Conservation (phyloP, 1,284 basidiomycete genomes). For the Moniliophthora roreri region DNA sequence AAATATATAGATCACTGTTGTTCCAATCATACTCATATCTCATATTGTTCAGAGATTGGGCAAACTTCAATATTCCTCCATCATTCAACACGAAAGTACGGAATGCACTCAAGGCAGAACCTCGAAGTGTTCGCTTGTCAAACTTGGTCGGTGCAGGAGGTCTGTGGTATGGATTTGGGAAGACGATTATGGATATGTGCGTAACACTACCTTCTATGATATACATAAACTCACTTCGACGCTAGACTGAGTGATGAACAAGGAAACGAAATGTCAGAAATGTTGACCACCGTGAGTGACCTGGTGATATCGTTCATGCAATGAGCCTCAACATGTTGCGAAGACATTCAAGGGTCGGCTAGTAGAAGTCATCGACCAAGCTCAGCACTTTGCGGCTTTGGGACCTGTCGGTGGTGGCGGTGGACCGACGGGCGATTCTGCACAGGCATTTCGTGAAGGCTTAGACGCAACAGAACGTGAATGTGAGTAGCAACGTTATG, state of each 20-base stretch:
- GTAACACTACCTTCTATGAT: slow-evolving; percentile 23
- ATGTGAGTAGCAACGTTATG: slow-evolving; percentile 47
- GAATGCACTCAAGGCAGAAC: slow-evolving; percentile 83
- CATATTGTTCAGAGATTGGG: slow-evolving; percentile 64
- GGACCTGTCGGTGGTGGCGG: slow-evolving; percentile 55
- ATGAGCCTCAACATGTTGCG: slow-evolving; percentile 7
- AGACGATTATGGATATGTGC: slow-evolving; percentile 78
- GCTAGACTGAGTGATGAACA: slow-evolving; percentile 69
- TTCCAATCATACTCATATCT: slow-evolving; percentile 3
- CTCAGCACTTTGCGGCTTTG: slow-evolving; percentile 83
- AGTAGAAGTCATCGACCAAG: slow-evolving; percentile 83
- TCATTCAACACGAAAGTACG: slow-evolving; percentile 76
- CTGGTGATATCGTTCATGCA: slow-evolving; percentile 6
- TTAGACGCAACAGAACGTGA: slow-evolving; percentile 87
- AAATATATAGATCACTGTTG: neutral
- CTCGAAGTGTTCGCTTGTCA: slow-evolving; percentile 77
- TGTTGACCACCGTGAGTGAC: slow-evolving; percentile 62
- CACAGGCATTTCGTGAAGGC: slow-evolving; percentile 83
- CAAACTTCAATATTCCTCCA: slow-evolving; percentile 79
- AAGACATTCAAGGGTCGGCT: slow-evolving; percentile 82
- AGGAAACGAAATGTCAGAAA: slow-evolving; percentile 64
- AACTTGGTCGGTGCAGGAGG: slow-evolving; percentile 84
- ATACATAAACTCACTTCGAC: neutral
- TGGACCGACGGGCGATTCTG: slow-evolving; percentile 51
- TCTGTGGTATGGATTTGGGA: slow-evolving; percentile 88